These are phyloP conservation scores for Suillus subalutaceus DNA, from an alignment of 768 basidiomycete species.

Conservation along the genomic window DNA sequence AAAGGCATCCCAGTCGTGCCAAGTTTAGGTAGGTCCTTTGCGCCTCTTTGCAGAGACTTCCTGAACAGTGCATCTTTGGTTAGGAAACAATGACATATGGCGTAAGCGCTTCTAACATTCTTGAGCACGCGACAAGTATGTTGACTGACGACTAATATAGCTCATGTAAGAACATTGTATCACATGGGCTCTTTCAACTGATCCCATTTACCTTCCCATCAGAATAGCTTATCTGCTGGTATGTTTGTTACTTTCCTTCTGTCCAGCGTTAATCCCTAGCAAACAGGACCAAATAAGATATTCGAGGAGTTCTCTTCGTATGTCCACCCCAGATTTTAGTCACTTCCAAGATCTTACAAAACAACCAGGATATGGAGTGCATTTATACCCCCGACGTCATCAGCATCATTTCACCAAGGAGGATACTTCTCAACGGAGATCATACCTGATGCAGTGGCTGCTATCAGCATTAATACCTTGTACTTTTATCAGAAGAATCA, in stretches of 20 bases:
- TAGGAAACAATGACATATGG: conserved; percentile 92
- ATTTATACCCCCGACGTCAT: conserved; percentile 78
- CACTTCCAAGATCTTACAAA: conserved; percentile 7
- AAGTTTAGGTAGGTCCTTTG: conserved; percentile 58
- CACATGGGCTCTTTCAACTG: conserved; percentile 9
- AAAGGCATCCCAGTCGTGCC: conserved; percentile 80
- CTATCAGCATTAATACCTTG: conserved; percentile 85
- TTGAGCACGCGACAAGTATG: conserved; percentile 15
- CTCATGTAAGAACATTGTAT: conserved; percentile 50
- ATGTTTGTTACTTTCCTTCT: conserved; percentile 15
- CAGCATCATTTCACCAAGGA: conserved; percentile 83
- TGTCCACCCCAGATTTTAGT: conserved; percentile 25
- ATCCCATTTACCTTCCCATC: conserved; percentile 14
- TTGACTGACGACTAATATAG: conserved; percentile 36
- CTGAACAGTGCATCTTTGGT: conserved; percentile 3
- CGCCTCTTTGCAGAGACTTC: conserved; percentile 3
- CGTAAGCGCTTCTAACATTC: conserved; percentile 51
- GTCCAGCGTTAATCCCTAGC: conserved; percentile 10
- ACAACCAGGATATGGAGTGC: conserved; percentile 69
- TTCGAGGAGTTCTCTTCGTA: conserved; percentile 71
- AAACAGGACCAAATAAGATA: conserved; percentile 64
- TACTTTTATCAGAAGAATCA: conserved; percentile 91
- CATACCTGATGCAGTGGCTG: conserved; percentile 71
- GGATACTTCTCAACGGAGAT: conserved; percentile 82
- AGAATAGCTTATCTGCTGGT: conserved; percentile 73